Evolutionary conservation across 2,329 filamentous ascomycete genomes (phyloP).

Genomic region (Colletotrichum graminicola): DNA sequence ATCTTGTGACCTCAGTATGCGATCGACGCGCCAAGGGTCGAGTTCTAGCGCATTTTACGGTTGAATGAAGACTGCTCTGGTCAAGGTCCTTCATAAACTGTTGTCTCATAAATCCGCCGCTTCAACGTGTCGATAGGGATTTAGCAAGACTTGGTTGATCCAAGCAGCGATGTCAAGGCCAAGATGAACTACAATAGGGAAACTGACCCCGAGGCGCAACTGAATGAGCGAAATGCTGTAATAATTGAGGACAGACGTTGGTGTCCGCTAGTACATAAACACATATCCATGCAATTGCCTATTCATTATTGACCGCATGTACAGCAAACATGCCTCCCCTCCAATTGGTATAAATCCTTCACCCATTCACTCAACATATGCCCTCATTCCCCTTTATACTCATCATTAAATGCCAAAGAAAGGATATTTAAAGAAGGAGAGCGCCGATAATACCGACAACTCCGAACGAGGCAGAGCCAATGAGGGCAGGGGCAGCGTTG

Average conservation of each 20-base stretch:
- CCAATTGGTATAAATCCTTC: constrained; percentile 32
- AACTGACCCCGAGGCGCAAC: not conserved
- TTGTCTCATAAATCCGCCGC: not conserved
- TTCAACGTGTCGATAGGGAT: not conserved
- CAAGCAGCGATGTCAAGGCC: too few species aligned
- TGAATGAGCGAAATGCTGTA: not conserved
- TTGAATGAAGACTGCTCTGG: too few species aligned
- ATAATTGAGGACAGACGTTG: constrained; percentile 3
- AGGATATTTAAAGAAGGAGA: constrained; percentile 59
- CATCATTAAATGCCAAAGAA: constrained; percentile 4
- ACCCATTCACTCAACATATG: not conserved
- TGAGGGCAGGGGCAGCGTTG: constrained; percentile 53
- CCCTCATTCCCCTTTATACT: not conserved
- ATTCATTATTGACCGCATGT: constrained; percentile 28
- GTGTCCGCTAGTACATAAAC: constrained; percentile 21
- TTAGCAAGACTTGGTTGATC: not conserved
- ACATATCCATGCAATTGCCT: constrained; percentile 22
- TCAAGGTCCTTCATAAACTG: not conserved
- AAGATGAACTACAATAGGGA: not conserved
- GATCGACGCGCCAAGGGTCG: not conserved
- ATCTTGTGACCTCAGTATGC: not conserved
- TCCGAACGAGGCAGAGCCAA: constrained; percentile 57
- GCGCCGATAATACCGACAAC: constrained; percentile 63
- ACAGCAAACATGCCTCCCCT: constrained; percentile 12
- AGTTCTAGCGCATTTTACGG: not conserved